Base-by-base conservation (phyloP, 305 asterid genomes). In the Solanum hybrid region DNA sequence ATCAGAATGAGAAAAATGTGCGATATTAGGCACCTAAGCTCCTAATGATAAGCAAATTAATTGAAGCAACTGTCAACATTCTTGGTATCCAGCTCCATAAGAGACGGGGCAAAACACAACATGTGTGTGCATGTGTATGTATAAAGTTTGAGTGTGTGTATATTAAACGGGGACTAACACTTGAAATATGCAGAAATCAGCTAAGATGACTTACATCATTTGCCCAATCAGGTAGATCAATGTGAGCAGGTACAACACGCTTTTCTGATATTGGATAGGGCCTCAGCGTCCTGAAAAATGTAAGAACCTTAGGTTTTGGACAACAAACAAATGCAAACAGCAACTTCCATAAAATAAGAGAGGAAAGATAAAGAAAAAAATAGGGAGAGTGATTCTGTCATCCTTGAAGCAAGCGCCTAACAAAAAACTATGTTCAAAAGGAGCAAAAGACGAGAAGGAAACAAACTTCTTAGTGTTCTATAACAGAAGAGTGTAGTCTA, bases 171-270 rank as follows among this genome's bases (percentile, higher is more conserved):
- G 8, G 27, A 27, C 72, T 17, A 46, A 17, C 38, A 51, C 22
- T 84, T 20, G 40, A 10, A 84, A 20, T 17, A 84, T 31, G 73
- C 86, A 86, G 40, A 90, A 89, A 90, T 71, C 60, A 87, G 79
- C 51, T 64, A 64, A 91, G 90, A 89, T 78, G 82, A 90, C 98
- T 93, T 88, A 96, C 99, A 90, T 96, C 99, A 90, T 87, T 84
- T 85, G 99, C 97, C 99, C 99, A 97, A 88, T 97, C 99, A 90
- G 99, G 99, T 88, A 31, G 95, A 66, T 96, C 99, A 90, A 97
- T 91, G 91, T 94, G 93, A 89, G 91, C 94, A 92, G 98, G 99
- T 86, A 97, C 92, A 34, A 77, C 86, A 81, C 98, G 98, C 87
- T 85, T 93, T 87, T 87, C 91, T 81, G 99, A 97, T 90, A 97